Evolutionary conservation across 1,284 basidiomycete species (phyloP).

Genomic region (Moesziomyces sp.): DNA sequence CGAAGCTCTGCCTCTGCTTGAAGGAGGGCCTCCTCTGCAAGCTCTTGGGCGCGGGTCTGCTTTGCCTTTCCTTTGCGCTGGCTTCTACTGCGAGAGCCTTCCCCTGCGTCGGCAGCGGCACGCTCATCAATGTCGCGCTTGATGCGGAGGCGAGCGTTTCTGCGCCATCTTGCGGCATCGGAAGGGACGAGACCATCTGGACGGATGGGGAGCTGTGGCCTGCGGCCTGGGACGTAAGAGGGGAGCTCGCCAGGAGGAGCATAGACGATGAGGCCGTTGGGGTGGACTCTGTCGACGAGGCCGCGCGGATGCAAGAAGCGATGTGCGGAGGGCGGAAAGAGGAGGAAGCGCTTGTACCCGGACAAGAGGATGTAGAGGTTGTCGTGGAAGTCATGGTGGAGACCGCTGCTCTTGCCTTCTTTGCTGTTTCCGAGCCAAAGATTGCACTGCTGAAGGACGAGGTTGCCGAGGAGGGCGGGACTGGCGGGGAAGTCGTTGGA

Average conservation of each 20-base stretch:
- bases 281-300: constrained; percentile 47
- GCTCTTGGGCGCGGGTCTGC: constrained; percentile 50
- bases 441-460: constrained; percentile 67
- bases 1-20: constrained; percentile 45
- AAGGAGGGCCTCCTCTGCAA: constrained; percentile 41
- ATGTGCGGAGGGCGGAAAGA: constrained; percentile 63
- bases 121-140: constrained; percentile 52
- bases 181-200: constrained; percentile 60
- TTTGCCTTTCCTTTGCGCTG: constrained; percentile 59
- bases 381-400: constrained; percentile 68
- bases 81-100: constrained; percentile 30
- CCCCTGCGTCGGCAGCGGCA: constrained; percentile 50
- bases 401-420: constrained; percentile 57
- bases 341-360: constrained; percentile 64
- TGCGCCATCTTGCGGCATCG: constrained; percentile 62
- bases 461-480: constrained; percentile 57
- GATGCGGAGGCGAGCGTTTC: constrained; percentile 42
- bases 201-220: constrained; percentile 40
- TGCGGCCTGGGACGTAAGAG: constrained; percentile 27
- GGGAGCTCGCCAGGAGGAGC: constrained; percentile 40
- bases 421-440: constrained; percentile 63
- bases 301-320: constrained; percentile 56
- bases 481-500: constrained; percentile 60
- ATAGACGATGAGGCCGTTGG: constrained; percentile 64
- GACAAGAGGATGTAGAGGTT: constrained; percentile 66